These are phyloP conservation scores for Xylaria sp. DNA, from an alignment of 2,329 filamentous ascomycete genomes.

Conservation along the genomic window DNA sequence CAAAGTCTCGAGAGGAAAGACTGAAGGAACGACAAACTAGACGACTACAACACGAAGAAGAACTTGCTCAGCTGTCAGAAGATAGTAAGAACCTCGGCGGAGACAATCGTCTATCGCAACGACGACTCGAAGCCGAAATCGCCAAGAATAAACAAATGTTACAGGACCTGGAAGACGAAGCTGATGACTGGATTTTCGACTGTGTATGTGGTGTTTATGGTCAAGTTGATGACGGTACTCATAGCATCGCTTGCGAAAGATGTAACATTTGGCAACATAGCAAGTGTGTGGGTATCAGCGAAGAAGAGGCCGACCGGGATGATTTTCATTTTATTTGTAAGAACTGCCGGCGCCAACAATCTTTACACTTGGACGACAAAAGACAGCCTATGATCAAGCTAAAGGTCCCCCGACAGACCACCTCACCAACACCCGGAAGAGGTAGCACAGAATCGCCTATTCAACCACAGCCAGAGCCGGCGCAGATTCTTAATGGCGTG, in stretches of 20 bases:
- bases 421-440: conserved; percentile 40
- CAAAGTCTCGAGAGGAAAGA: conserved; percentile 86
- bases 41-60: conserved; percentile 84
- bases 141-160: conserved; percentile 82
- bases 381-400: conserved; percentile 64
- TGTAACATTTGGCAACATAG: conserved; percentile 98
- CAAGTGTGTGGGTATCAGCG: conserved; percentile 83
- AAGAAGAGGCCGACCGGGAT: conserved; percentile 81
- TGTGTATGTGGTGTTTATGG: conserved; percentile 92
- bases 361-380: conserved; percentile 67
- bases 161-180: conserved; percentile 72
- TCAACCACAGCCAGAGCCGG: conserved; percentile 30
- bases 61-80: conserved; percentile 81
- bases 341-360: conserved; percentile 74
- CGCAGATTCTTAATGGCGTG: conserved; percentile 29
- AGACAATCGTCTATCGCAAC: conserved; percentile 75
- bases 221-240: conserved; percentile 91
- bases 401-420: conserved; percentile 55
- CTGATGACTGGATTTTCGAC: conserved; percentile 93
- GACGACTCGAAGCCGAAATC: conserved; percentile 83
- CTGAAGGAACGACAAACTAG: conserved; percentile 86
- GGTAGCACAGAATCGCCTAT: conserved; percentile 41
- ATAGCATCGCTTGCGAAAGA: conserved; percentile 91
- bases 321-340: conserved; percentile 89
- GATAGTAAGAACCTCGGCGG: conserved; percentile 71